Conservation (phyloP, 345 rosid species). For the Hibiscus mutabilis region DNA sequence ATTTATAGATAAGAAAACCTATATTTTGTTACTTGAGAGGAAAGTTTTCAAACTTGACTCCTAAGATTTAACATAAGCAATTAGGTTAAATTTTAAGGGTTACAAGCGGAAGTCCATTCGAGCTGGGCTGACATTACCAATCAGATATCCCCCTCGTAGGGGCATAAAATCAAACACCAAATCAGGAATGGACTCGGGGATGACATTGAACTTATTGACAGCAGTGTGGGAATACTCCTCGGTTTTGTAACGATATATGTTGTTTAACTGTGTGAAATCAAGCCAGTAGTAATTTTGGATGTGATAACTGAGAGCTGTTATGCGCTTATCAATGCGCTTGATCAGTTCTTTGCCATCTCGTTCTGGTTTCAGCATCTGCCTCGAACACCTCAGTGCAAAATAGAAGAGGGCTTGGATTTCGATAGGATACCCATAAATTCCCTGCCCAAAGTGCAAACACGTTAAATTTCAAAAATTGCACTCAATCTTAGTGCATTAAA, state of each 20-base stretch:
- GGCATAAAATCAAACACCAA: slow-evolving; percentile 42
- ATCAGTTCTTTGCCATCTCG: slow-evolving; percentile 44
- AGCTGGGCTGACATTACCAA: slow-evolving; percentile 8
- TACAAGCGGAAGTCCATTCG: slow-evolving; percentile 10
- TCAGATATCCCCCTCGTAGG: slow-evolving; percentile 4
- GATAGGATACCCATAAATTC: slow-evolving; percentile 41
- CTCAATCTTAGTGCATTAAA: background rate
- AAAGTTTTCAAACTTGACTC: too few species aligned
- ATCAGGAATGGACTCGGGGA: slow-evolving; percentile 47
- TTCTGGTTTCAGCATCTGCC: slow-evolving; percentile 50
- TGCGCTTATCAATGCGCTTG: slow-evolving; percentile 41
- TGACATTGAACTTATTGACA: slow-evolving; percentile 47
- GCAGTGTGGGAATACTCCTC: slow-evolving; percentile 57
- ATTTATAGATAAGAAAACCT: too few species aligned
- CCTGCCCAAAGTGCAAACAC: background rate
- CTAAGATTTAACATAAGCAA: too few species aligned
- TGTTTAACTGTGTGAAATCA: slow-evolving; percentile 40
- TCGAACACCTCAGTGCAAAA: slow-evolving; percentile 49
- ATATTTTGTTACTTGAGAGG: too few species aligned
- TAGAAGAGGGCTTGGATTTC: slow-evolving; percentile 58
- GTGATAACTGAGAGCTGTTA: slow-evolving; percentile 44
- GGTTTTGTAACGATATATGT: slow-evolving; percentile 50
- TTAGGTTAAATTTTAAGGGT: too few species aligned
- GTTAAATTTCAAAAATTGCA: background rate
- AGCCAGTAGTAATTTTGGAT: slow-evolving; percentile 46